These are phyloP conservation scores for Aspergillus persii DNA, from an alignment of 2,329 filamentous ascomycete genomes.

Conservation along the genomic window DNA sequence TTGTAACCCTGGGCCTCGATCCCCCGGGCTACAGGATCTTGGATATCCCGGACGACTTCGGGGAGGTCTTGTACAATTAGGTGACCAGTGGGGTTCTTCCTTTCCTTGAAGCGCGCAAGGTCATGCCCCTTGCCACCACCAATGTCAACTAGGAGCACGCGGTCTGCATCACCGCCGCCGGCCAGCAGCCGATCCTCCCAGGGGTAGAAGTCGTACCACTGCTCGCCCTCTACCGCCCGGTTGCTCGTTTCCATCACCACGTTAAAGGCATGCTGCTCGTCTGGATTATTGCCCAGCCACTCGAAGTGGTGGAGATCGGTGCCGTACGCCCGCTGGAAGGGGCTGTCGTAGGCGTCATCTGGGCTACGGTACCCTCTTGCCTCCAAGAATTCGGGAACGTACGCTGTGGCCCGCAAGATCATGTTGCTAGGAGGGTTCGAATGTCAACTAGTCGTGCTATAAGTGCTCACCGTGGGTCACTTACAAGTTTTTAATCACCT, in stretches of 20 bases:
- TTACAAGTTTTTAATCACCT: neutral
- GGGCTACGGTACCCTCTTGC: conserved; percentile 27
- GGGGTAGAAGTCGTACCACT: conserved; percentile 22
- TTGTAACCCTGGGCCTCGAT: conserved; percentile 4
- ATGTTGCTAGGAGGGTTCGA: neutral
- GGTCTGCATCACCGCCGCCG: neutral
- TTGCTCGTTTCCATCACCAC: conserved; percentile 22
- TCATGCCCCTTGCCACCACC: conserved; percentile 39
- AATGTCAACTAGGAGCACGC: conserved; percentile 34
- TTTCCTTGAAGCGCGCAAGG: conserved; percentile 26
- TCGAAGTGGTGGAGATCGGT: conserved; percentile 28
- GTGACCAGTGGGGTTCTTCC: conserved; percentile 19
- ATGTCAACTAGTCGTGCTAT: no score
- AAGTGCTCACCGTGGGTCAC: no score
- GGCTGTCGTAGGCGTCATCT: conserved; percentile 23
- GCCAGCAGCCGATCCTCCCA: conserved; percentile 7
- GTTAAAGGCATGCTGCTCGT: conserved; percentile 26
- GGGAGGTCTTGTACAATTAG: conserved; percentile 40
- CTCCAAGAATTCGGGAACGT: neutral
- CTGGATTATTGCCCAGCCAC: conserved; percentile 22
- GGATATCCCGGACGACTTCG: conserved; percentile 26
- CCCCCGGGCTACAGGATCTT: neutral
- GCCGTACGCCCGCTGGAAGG: conserved; percentile 27
- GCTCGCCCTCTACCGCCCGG: neutral
- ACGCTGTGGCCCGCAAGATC: conserved; percentile 5